These are phyloP conservation scores for Aspergillus kassunensis DNA, from an alignment of 495 filamentous ascomycete species.

Conservation along the genomic window DNA sequence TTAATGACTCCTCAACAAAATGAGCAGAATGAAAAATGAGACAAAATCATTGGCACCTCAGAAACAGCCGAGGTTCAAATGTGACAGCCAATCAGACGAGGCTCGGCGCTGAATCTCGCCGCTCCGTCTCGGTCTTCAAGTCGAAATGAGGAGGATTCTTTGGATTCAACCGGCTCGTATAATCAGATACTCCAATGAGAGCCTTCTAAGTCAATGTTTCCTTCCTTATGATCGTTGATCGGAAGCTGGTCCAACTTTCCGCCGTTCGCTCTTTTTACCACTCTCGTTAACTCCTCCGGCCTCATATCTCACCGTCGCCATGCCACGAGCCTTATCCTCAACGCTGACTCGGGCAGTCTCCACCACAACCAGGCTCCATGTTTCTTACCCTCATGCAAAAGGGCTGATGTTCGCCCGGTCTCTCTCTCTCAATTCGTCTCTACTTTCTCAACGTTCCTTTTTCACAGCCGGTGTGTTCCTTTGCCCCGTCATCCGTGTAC, in stretches of 20 bases:
- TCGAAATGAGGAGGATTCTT: conserved; percentile 6
- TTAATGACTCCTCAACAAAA: conserved; percentile 1
- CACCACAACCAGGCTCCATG: conserved; percentile 16
- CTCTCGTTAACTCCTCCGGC: conserved; percentile 5
- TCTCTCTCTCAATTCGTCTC: background rate
- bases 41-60: background rate
- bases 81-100: conserved; percentile 7
- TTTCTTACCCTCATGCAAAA: conserved; percentile 16
- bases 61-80: conserved; percentile 10
- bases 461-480: conserved; percentile 9
- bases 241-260: background rate
- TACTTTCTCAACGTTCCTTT: conserved; percentile 6
- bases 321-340: conserved; percentile 15
- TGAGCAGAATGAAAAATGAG: background rate
- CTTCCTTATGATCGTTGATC: background rate
- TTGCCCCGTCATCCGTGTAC: conserved; percentile 1
- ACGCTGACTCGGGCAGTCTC: conserved; percentile 16
- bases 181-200: background rate
- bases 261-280: conserved; percentile 4
- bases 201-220: background rate
- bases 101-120: background rate
- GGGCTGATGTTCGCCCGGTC: conserved; percentile 4
- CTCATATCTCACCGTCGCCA: conserved; percentile 6
- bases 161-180: background rate
- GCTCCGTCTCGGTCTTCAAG: background rate